Percentiles rank a stretch among this genome's conserved stretches.
Conservation (phyloP, 2,329 filamentous ascomycete genomes). For the Diaporthe caulivora region DNA sequence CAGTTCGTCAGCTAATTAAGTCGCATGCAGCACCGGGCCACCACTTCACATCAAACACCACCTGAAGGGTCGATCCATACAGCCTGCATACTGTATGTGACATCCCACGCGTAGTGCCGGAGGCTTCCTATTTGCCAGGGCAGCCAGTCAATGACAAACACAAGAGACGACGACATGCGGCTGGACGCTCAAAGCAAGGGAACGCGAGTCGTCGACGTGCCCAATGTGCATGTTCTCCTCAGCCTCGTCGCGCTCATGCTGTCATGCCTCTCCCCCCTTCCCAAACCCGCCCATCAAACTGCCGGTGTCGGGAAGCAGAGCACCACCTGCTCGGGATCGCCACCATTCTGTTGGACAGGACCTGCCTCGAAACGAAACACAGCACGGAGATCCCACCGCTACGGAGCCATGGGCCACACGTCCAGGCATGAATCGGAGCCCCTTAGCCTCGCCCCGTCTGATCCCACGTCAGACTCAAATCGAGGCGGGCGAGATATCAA, state of each 20-base stretch:
- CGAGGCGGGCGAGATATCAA: conserved; percentile 7
- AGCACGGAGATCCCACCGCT: background rate
- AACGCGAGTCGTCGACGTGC: background rate
- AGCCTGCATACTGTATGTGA: background rate
- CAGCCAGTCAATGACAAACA: background rate
- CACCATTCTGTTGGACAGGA: conserved; percentile 17
- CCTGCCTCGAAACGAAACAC: conserved; percentile 34
- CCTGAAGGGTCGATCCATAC: conserved; percentile 21
- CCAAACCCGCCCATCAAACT: conserved; percentile 11
- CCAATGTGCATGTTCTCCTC: background rate
- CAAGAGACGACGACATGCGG: background rate
- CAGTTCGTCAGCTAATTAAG: conserved; percentile 15
- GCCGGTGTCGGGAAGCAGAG: conserved; percentile 5
- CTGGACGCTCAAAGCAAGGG: background rate
- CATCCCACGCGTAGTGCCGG: background rate
- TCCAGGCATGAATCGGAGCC: conserved; percentile 8
- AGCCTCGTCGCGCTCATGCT: conserved; percentile 19
- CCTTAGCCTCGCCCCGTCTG: conserved; percentile 3
- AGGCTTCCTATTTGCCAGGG: too few relatives aligned
- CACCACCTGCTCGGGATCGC: background rate
- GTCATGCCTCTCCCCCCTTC: background rate
- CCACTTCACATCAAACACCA: conserved; percentile 21
- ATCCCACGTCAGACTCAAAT: conserved; percentile 17
- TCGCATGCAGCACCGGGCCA: conserved; percentile 20
- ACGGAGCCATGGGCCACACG: background rate